Evolutionary conservation across 2,329 filamentous ascomycete species (phyloP), one percentile per base, ranked within the genome.

Genomic region (Cryphonectria japonica): DNA sequence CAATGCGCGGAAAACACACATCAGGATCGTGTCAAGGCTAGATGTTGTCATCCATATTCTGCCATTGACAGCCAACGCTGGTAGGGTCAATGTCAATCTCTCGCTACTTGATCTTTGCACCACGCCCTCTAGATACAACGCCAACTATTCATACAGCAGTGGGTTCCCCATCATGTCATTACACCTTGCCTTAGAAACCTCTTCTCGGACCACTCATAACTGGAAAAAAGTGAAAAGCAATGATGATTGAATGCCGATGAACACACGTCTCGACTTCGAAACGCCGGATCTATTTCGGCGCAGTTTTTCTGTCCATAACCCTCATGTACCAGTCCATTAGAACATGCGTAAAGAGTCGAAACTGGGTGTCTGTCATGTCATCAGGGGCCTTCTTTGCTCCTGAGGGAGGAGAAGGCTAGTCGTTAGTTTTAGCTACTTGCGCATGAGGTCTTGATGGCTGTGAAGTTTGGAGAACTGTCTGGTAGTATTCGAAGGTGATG

Each of bases 291-390:
- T 79, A 80, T 13, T 80, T 79, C 11, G 86, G 88, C 0, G 84
- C 81, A 29, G 83, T 83, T 19, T 86, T 78, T 0, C 85, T 85
- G 73, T 88, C 83, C 74, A 89, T 83, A 5, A 88, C 79, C 0
- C 87, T 87, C 87, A 89, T 89, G 76, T 81, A 84, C 8, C 88
- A 83, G 73, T 89, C 87, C 81, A 83, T 83, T 1, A 83, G 75
- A 2, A 83, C 73, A 34, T 78, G 80, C 65, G 80, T 79, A 54
- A 82, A 83, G 69, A 46, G 73, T 62, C 8, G 67, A 19, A 1
- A 22, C 7, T n/a, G 9, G 64, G 29, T 19, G 32, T 67, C 37
- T 39, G 19, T 73, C 75, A 4, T 73, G 74, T 57, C 75, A 70
- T n/a, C 22, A 9, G 11, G 3, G 2, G n/a, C n/a, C 3, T 26